phyloP scores from a whole-genome alignment of 495 filamentous ascomycete species.

The Xylaria curta region DNA sequence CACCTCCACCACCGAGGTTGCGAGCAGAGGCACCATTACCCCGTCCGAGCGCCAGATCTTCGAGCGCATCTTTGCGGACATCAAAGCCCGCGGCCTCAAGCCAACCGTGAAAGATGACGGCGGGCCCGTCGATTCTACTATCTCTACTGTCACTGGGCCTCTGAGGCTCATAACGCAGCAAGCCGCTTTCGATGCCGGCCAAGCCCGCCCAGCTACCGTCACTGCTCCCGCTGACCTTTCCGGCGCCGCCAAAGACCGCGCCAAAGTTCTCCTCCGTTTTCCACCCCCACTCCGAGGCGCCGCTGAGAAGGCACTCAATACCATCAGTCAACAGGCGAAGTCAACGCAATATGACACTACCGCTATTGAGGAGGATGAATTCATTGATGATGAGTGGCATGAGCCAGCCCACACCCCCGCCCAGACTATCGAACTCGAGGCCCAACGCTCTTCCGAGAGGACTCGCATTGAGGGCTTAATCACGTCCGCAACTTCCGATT shows the following conservation, averaged over 20 bases:
- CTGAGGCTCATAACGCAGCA: slow-evolving; percentile 46
- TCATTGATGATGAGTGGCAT: slow-evolving; percentile 40
- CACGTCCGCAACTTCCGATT: slow-evolving; percentile 61
- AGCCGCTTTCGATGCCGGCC: slow-evolving; percentile 35
- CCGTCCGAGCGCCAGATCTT: slow-evolving; percentile 61
- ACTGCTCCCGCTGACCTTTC: slow-evolving; percentile 18
- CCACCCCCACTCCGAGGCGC: slow-evolving; percentile 49
- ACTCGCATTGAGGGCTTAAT: slow-evolving; percentile 57
- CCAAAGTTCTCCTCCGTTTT: slow-evolving; percentile 47
- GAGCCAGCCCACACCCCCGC: slow-evolving; percentile 31
- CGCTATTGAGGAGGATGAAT: slow-evolving; percentile 34
- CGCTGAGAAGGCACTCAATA: slow-evolving; percentile 44
- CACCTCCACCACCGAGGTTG: neutral
- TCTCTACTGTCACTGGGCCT: slow-evolving; percentile 9
- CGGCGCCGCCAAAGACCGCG: slow-evolving; percentile 35
- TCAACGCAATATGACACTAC: neutral
- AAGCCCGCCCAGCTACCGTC: slow-evolving; percentile 25
- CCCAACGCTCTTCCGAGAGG: slow-evolving; percentile 46
- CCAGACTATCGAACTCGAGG: slow-evolving; percentile 42
- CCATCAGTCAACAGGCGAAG: slow-evolving; percentile 31
- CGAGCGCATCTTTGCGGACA: slow-evolving; percentile 64
- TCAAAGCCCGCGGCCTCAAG: slow-evolving; percentile 43
- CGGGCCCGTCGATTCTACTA: neutral
- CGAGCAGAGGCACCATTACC: slow-evolving; percentile 59
- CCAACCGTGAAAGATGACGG: slow-evolving; percentile 21